Percentiles rank a stretch among this genome's conserved stretches.
These are phyloP conservation scores for Trichoderma arundinaceum DNA, from an alignment of 2,329 filamentous ascomycete genomes.

Conservation along the genomic window DNA sequence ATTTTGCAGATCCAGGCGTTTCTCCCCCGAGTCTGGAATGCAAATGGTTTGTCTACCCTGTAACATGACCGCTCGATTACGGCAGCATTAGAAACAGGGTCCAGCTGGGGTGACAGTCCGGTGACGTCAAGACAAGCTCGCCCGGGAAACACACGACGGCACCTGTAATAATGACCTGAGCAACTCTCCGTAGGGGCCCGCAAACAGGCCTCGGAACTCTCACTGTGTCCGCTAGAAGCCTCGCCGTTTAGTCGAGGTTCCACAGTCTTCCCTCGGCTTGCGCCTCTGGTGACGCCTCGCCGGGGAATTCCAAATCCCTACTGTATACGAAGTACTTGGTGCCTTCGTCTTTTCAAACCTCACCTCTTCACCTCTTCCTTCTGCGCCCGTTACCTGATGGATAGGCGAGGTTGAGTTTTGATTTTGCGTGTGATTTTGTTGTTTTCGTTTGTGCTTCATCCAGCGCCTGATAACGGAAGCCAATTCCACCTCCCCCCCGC, in stretches of 20 bases:
- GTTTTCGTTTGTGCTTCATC: neutral
- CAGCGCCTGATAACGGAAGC: neutral
- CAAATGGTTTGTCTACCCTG: neutral
- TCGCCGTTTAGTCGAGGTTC: neutral
- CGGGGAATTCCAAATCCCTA: too few species aligned
- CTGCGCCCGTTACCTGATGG: neutral
- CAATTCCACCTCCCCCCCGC: neutral
- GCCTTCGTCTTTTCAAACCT: neutral
- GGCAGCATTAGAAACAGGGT: neutral
- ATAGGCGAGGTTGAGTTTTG: neutral
- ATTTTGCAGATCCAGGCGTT: slow-evolving; percentile 4
- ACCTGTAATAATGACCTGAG: neutral
- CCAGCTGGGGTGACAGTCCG: slow-evolving; percentile 7
- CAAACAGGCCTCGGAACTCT: neutral
- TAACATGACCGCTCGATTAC: slow-evolving; percentile 15
- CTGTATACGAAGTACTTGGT: neutral
- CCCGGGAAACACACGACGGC: too few species aligned
- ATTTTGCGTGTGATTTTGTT: slow-evolving; percentile 13
- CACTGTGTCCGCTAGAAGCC: neutral
- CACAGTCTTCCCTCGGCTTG: slow-evolving; percentile 1
- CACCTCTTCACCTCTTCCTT: neutral
- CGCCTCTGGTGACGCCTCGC: too few species aligned
- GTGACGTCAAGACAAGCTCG: slow-evolving; percentile 20
- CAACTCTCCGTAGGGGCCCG: neutral
- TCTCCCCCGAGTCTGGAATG: neutral